Conservation (phyloP, 148 eudicot genomes). For the Cornus controversa region DNA sequence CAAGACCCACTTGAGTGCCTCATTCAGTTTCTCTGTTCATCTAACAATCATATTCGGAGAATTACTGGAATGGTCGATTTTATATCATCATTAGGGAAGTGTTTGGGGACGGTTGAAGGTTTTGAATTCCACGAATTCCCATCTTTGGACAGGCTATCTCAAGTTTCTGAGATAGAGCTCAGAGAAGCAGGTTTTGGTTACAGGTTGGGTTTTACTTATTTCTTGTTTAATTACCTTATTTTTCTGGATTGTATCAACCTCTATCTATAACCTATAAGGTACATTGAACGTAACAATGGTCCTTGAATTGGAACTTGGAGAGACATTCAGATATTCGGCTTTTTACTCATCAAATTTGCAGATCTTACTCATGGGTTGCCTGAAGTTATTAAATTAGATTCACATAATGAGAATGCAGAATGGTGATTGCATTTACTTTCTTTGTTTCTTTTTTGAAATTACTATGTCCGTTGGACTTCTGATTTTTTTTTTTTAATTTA, state of each 20-base stretch:
- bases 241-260: neutral
- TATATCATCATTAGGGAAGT: slow-evolving; percentile 58
- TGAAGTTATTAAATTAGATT: neutral
- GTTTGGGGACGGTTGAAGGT: slow-evolving; percentile 69
- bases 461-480: too few species aligned
- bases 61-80: slow-evolving; percentile 90
- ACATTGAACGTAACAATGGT: neutral
- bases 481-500: too few species aligned
- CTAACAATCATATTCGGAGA: slow-evolving; percentile 80
- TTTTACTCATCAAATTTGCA: neutral
- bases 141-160: slow-evolving; percentile 47
- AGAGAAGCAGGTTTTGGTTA: slow-evolving; percentile 90
- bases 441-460: too few species aligned
- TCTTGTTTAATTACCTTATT: slow-evolving; percentile 4
- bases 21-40: slow-evolving; percentile 80
- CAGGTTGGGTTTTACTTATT: slow-evolving; percentile 39
- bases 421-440: neutral
- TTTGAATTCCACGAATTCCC: slow-evolving; percentile 73
- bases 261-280: neutral
- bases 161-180: slow-evolving; percentile 70
- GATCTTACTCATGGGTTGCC: neutral
- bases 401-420: neutral
- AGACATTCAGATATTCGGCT: neutral
- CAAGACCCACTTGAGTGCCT: slow-evolving; percentile 93
- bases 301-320: neutral